A percentile compares a stretch with the other conserved stretches of the same genome.
Evolutionary conservation across 441 rosid species (phyloP).

Genomic region (Gossypium gossypioides): DNA sequence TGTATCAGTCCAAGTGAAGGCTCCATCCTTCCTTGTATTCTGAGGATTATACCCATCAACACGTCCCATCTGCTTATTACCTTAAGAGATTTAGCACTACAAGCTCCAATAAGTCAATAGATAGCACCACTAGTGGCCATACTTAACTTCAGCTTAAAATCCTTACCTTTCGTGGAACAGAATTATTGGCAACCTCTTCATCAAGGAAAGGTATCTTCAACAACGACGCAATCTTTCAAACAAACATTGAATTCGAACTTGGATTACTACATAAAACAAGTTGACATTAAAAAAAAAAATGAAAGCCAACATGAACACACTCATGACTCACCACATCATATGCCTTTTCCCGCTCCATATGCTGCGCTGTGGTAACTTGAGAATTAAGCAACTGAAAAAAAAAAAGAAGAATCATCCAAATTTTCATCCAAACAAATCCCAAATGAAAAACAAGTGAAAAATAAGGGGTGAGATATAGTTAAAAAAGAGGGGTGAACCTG

Average conservation of each 20-base stretch:
- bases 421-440: background rate
- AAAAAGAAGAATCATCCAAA: background rate
- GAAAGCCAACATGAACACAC: background rate
- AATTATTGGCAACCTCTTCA: constrained; percentile 62
- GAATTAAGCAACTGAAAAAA: constrained; percentile 57
- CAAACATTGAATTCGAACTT: background rate
- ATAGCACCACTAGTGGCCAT: background rate
- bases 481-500: constrained; percentile 36
- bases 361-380: constrained; percentile 71
- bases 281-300: background rate
- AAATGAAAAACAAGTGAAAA: background rate
- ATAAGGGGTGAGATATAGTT: background rate
- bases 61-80: constrained; percentile 55
- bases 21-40: constrained; percentile 40
- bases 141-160: background rate
- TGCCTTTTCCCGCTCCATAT: constrained; percentile 75
- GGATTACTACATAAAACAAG: background rate
- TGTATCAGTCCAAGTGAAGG: constrained; percentile 67
- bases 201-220: constrained; percentile 83
- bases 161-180: constrained; percentile 70
- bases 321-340: constrained; percentile 57
- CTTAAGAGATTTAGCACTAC: constrained; percentile 10
- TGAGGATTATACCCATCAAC: constrained; percentile 56
- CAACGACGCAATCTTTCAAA: constrained; percentile 60
- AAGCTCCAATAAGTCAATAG: background rate